Percentiles rank a stretch among this genome's conserved stretches.
Evolutionary conservation across 352 stramenopile species (phyloP).

Genomic region (Pythium guiyangense): DNA sequence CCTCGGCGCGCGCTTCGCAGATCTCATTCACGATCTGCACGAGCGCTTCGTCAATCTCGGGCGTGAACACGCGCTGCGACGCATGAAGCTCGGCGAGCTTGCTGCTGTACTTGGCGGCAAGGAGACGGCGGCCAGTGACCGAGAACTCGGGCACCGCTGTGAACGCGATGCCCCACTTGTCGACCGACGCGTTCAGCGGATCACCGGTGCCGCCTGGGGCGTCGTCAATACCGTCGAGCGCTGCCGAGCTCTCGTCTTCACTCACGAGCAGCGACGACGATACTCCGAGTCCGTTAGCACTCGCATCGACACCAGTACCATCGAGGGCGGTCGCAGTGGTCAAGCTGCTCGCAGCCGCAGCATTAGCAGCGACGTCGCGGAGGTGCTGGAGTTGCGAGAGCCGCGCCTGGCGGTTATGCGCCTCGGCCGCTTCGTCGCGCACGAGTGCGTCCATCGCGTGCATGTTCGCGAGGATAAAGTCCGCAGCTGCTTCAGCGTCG

Average conservation of each 20-base stretch:
- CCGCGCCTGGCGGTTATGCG: conserved; percentile 32
- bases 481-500: conserved; percentile 70
- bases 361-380: neutral
- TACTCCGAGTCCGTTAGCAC: neutral
- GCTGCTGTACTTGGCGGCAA: conserved; percentile 63
- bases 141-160: conserved; percentile 85
- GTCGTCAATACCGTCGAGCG: conserved; percentile 1
- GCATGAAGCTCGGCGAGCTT: conserved; percentile 60
- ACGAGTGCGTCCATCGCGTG: conserved; percentile 76
- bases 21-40: conserved; percentile 83
- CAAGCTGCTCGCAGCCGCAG: neutral
- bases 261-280: neutral
- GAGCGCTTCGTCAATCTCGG: conserved; percentile 64
- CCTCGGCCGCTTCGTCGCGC: conserved; percentile 71
- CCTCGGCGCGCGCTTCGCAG: conserved; percentile 72
- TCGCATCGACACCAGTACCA: neutral
- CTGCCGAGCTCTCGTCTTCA: conserved; percentile 10
- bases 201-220: neutral
- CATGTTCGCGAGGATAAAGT: conserved; percentile 86
- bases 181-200: conserved; percentile 16
- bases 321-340: neutral
- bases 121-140: conserved; percentile 60
- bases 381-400: conserved; percentile 36
- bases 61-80: conserved; percentile 64
- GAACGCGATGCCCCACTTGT: conserved; percentile 87